Conservation (phyloP, 306 rosid species). For the Abrus pulchellus region DNA sequence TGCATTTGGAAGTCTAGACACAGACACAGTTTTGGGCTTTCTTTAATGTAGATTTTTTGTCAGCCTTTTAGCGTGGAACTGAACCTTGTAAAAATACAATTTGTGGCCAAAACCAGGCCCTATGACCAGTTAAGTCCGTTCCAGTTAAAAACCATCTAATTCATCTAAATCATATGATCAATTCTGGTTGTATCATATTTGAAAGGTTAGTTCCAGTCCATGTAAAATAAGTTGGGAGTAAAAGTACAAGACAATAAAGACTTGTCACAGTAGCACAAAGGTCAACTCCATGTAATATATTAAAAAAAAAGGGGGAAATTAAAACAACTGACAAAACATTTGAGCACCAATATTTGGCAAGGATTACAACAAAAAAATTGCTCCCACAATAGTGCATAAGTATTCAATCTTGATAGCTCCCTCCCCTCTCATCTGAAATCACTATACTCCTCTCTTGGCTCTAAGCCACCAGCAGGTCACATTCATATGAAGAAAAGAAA, state of each 20-base stretch:
- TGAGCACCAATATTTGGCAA: conserved; percentile 31
- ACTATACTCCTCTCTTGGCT: conserved; percentile 25
- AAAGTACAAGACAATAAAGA: conserved; percentile 1
- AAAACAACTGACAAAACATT: conserved; percentile 22
- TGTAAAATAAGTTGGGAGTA: neutral
- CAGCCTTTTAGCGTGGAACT: neutral
- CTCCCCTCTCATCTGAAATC: conserved; percentile 24
- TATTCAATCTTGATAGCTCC: conserved; percentile 17
- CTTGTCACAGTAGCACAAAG: neutral
- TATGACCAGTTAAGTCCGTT: conserved; percentile 11
- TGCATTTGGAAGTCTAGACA: conserved; percentile 9
- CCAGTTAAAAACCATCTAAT: conserved; percentile 8
- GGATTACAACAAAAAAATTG: conserved; percentile 20
- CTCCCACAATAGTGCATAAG: conserved; percentile 6
- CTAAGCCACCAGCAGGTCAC: conserved; percentile 28
- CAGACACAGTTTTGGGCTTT: conserved; percentile 1
- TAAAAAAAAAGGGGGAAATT: neutral
- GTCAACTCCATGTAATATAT: neutral
- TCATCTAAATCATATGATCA: conserved; percentile 30
- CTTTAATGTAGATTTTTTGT: neutral
- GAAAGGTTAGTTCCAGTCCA: neutral
- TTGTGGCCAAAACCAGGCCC: conserved; percentile 1
- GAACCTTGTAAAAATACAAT: conserved; percentile 16
- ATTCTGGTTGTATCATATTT: neutral
- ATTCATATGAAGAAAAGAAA: conserved; percentile 9